Conservation (phyloP, 1,284 basidiomycete species). For the Cutaneotrichosporon sp. region DNA sequence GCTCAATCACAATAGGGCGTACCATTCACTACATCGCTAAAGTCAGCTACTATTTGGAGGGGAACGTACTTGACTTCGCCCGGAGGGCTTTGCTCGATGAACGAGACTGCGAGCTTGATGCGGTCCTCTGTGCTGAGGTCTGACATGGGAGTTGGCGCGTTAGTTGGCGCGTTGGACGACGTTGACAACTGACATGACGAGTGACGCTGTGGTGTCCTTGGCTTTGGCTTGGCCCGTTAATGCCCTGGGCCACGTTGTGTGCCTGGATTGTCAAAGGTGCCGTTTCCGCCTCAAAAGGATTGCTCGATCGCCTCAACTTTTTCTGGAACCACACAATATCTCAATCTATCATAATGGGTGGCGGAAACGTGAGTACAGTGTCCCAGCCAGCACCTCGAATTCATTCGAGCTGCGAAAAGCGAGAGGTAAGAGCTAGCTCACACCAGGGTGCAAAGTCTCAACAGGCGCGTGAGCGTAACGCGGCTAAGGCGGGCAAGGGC, state of each 20-base stretch:
- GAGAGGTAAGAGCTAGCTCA: slow-evolving; percentile 12
- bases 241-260: slow-evolving; percentile 4
- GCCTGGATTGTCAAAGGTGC: slow-evolving; percentile 1
- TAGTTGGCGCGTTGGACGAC: background rate
- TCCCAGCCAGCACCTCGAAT: background rate
- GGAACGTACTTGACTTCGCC: slow-evolving; percentile 74
- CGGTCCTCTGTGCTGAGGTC: slow-evolving; percentile 43
- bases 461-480: slow-evolving; percentile 43
- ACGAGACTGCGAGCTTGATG: slow-evolving; percentile 61
- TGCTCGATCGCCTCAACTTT: background rate
- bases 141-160: slow-evolving; percentile 31
- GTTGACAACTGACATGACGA: background rate
- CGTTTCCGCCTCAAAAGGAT: slow-evolving; percentile 5
- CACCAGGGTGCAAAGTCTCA: slow-evolving; percentile 51
- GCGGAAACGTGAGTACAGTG: slow-evolving; percentile 43
- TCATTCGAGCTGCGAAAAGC: background rate
- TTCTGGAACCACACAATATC: slow-evolving; percentile 4
- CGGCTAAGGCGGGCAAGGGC: slow-evolving; percentile 35
- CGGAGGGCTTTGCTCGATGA: slow-evolving; percentile 84
- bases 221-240: background rate
- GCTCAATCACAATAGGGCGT: background rate
- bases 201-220: slow-evolving; percentile 8
- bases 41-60: slow-evolving; percentile 15
- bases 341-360: slow-evolving; percentile 34
- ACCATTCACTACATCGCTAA: slow-evolving; percentile 80